Percentiles rank a stretch among this genome's conserved stretches.
phyloP scores from a whole-genome alignment of 495 filamentous ascomycete species.

The Aspergillus homomorphus region DNA sequence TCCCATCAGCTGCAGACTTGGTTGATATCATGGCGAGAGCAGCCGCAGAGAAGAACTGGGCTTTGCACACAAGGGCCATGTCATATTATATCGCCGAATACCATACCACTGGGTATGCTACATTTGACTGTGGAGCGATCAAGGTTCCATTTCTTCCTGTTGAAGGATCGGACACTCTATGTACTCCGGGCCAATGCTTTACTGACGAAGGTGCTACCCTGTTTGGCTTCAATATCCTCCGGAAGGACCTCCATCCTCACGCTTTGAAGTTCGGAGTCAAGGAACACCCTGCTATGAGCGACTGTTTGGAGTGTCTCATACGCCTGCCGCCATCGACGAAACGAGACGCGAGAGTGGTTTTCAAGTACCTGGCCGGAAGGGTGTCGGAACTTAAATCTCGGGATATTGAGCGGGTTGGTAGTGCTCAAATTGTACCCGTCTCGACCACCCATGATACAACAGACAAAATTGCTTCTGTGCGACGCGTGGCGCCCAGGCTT shows the following conservation, averaged over 20 bases:
- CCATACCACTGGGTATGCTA: conserved; percentile 68
- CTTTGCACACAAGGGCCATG: conserved; percentile 62
- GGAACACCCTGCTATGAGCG: conserved; percentile 69
- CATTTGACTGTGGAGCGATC: conserved; percentile 53
- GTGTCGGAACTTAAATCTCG: conserved; percentile 65
- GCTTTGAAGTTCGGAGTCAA: conserved; percentile 79
- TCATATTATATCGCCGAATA: conserved; percentile 81
- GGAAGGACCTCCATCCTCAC: conserved; percentile 68
- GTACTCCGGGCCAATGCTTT: conserved; percentile 74
- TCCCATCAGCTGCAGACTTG: conserved; percentile 66
- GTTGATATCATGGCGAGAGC: conserved; percentile 70
- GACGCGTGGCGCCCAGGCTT: conserved; percentile 57
- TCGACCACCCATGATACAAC: conserved; percentile 30
- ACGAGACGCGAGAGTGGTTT: conserved; percentile 64
- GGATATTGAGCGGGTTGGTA: conserved; percentile 55
- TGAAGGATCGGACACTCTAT: conserved; percentile 59
- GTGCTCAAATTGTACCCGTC: conserved; percentile 70
- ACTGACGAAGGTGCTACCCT: conserved; percentile 72
- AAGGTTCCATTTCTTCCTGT: conserved; percentile 69
- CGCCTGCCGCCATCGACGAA: conserved; percentile 63
- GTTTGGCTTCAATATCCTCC: conserved; percentile 75
- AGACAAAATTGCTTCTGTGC: conserved; percentile 34
- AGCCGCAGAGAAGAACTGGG: conserved; percentile 49
- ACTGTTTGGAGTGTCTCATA: conserved; percentile 68
- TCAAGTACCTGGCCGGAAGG: conserved; percentile 77